phyloP scores from a whole-genome alignment of 2,329 filamentous ascomycete genomes.

The Colletotrichum liriopes region DNA sequence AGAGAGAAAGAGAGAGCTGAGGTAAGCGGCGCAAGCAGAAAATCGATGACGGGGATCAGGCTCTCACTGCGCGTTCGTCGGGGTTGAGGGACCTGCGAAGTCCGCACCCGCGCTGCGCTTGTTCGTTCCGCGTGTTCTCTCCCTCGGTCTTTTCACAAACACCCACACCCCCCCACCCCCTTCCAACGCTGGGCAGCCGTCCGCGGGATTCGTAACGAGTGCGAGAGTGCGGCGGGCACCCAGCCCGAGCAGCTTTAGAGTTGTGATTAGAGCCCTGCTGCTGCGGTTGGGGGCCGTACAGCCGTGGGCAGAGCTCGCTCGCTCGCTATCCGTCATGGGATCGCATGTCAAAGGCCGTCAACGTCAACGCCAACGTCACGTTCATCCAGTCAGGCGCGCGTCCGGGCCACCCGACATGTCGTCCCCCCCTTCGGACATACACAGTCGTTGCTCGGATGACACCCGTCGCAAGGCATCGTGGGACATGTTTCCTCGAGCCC shows the following conservation, averaged over 20 bases:
- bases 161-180: not conserved
- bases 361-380: slow-evolving; percentile 14
- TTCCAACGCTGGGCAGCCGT: not conserved
- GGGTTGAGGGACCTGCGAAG: slow-evolving; percentile 24
- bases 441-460: slow-evolving; percentile 20
- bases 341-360: not conserved
- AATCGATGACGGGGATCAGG: not conserved
- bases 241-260: not conserved
- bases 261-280: not conserved
- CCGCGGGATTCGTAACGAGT: not conserved
- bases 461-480: not conserved
- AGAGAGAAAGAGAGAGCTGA: not conserved
- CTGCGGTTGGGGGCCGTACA: not conserved
- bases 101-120: slow-evolving; percentile 28
- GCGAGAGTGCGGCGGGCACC: not conserved
- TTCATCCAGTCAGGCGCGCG: slow-evolving; percentile 15
- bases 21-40: not conserved
- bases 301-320: not conserved
- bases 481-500: not conserved
- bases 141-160: not conserved
- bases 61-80: slow-evolving; percentile 6
- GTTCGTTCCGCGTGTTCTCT: not conserved
- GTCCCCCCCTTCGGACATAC: not conserved
- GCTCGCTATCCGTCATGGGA: slow-evolving; percentile 14
- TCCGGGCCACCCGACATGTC: not conserved